Conservation (phyloP, 2,329 filamentous ascomycete species). For the Aureobasidium pullulans region DNA sequence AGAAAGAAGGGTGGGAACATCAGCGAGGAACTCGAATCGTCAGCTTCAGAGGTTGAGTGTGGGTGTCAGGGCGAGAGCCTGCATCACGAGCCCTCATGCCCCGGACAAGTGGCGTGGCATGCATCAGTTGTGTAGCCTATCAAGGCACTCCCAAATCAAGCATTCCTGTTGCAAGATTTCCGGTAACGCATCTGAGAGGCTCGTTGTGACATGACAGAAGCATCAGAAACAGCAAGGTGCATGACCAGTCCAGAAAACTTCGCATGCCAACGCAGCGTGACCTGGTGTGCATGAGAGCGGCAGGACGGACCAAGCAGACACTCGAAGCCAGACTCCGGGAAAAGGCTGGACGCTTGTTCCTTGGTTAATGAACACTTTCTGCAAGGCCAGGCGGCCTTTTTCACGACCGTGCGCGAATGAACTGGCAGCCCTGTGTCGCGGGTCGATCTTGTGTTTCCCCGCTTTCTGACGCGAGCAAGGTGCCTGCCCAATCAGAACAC, state of each 20-base stretch:
- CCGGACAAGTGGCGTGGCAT: conserved; percentile 10
- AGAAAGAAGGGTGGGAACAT: neutral
- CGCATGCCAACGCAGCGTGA: conserved; percentile 10
- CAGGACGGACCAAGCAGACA: neutral
- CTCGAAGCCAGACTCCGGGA: neutral
- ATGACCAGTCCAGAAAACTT: neutral
- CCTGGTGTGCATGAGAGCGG: neutral
- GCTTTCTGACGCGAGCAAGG: neutral
- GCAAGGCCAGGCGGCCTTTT: neutral
- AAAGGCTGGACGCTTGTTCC: neutral
- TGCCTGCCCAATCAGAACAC: neutral
- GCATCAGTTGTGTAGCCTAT: conserved; percentile 9
- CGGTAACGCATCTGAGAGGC: conserved; percentile 4
- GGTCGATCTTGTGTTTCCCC: neutral
- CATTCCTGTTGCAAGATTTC: conserved; percentile 3
- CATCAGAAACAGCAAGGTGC: conserved; percentile 13
- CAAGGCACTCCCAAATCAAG: conserved; percentile 9
- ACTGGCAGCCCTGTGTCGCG: neutral
- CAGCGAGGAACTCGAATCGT: neutral
- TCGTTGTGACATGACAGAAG: conserved; percentile 1
- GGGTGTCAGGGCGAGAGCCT: conserved; percentile 4
- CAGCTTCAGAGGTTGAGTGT: neutral
- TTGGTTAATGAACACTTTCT: neutral
- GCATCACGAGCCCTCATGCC: conserved; percentile 13
- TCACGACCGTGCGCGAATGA: conserved; percentile 1